Evolutionary conservation across 2,329 filamentous ascomycete genomes (phyloP).

Genomic region (Pseudophaeomoniella oleicola): DNA sequence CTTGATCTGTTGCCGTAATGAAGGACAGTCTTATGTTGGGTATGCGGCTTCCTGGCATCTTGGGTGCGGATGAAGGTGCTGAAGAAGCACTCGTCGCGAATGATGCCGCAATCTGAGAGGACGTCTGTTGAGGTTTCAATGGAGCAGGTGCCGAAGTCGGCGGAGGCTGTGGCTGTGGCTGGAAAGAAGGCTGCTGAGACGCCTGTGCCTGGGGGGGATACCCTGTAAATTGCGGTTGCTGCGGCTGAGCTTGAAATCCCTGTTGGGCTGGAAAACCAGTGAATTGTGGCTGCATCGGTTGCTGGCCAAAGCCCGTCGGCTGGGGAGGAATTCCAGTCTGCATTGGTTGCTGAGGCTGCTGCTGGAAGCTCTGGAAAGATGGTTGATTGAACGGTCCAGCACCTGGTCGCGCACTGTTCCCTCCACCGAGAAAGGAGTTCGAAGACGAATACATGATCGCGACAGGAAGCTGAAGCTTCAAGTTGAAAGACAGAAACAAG

Average conservation of each 20-base stretch:
- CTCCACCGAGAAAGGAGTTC: constrained; percentile 71
- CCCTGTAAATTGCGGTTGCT: constrained; percentile 48
- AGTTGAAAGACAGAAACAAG: too few relatives aligned
- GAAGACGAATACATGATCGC: constrained; percentile 73
- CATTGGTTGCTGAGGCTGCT: constrained; percentile 34
- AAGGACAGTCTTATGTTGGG: constrained; percentile 91
- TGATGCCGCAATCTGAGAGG: constrained; percentile 49
- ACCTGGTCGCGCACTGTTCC: constrained; percentile 58
- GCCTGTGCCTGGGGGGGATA: constrained; percentile 32
- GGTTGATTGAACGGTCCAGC: constrained; percentile 44
- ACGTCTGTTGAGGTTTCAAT: constrained; percentile 44
- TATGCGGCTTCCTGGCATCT: constrained; percentile 50
- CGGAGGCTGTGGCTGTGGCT: constrained; percentile 25
- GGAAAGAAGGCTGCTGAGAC: constrained; percentile 31
- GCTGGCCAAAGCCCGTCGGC: constrained; percentile 37
- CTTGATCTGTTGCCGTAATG: constrained; percentile 86
- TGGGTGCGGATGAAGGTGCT: constrained; percentile 46
- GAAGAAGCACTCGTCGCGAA: constrained; percentile 36
- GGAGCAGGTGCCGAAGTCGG: constrained; percentile 23
- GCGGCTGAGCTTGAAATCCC: constrained; percentile 31
- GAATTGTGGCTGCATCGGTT: constrained; percentile 48
- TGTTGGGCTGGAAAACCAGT: constrained; percentile 47
- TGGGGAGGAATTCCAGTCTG: constrained; percentile 42
- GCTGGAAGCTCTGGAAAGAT: constrained; percentile 31
- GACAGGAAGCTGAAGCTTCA: too few relatives aligned